Base-by-base conservation (phyloP, 1,284 basidiomycete genomes). In the Cronartium ribicola region DNA sequence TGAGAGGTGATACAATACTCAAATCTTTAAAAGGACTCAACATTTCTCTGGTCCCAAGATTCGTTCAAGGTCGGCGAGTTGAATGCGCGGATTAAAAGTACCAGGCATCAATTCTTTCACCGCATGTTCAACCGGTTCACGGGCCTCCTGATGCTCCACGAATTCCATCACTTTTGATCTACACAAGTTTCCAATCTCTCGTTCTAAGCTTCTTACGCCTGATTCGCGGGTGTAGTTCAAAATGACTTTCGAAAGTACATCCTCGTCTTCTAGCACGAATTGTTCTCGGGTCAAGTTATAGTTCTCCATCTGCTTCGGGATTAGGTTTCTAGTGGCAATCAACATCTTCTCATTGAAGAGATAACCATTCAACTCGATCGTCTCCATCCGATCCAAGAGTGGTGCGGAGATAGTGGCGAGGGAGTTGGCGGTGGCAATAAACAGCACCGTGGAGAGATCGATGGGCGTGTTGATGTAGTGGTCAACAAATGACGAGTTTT, bases 111-210 rank as follows among this genome's bases (percentile, higher is more conserved):
- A 67, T 78, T 75, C 41, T 29, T 29, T 78, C 75, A 29, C 46
- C 36, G 64, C 39, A 37, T 17, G 43, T 14, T 0, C 29, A 29
- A 29, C 29, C 29, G 29, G 29, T 63, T 55, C 40, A 0, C 77
- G 76, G 7, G 81, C 82, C 77, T 92, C 90, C 29, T 86, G 81
- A 77, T 84, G 84, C 79, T 90, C 88, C 0, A 92, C 88, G 87
- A 89, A 95, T 78, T 96, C 89, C 17, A 94, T 92, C 0, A 91
- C 92, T 79, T 94, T 94, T 77, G 86, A 89, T 22, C 94, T 84
- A 43, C 91, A 90, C 20, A 97, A 87, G 20, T 88, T 87, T 8
- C 91, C 92, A 62, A 97, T 88, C 11, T 91, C 87, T 5, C 94
- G 86, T 80, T 97, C 94, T 11, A 97, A 85, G 39, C 88, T 89